phyloP scores from a whole-genome alignment of 2,329 filamentous ascomycete species.

The Orbilia ellipsospora region DNA sequence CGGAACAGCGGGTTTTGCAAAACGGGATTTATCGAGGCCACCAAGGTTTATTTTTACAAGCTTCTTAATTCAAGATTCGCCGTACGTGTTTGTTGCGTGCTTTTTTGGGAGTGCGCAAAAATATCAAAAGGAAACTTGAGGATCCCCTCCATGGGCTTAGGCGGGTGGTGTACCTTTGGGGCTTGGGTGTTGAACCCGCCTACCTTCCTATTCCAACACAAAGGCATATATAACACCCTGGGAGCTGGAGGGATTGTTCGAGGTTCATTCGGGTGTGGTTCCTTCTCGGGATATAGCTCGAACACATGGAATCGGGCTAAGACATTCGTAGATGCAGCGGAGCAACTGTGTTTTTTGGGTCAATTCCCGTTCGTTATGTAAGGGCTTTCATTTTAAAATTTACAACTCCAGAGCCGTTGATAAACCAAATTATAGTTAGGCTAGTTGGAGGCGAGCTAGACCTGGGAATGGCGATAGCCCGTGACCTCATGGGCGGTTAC shows the following conservation, averaged over 20 bases:
- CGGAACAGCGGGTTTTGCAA: slow-evolving; percentile 42
- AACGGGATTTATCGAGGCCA: slow-evolving; percentile 43
- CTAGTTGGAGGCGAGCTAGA: neutral
- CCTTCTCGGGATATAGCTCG: slow-evolving; percentile 51
- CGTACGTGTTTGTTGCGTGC: slow-evolving; percentile 50
- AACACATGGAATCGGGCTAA: slow-evolving; percentile 49
- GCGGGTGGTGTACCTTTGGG: slow-evolving; percentile 20
- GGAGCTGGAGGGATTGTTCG: slow-evolving; percentile 30
- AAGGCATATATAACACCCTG: slow-evolving; percentile 23
- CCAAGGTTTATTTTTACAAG: slow-evolving; percentile 44
- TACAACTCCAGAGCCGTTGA: neutral
- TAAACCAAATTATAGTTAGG: neutral
- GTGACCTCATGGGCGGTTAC: neutral
- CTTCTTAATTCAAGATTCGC: slow-evolving; percentile 55
- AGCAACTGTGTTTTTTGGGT: slow-evolving; percentile 37
- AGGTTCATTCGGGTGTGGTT: slow-evolving; percentile 49
- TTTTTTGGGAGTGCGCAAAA: slow-evolving; percentile 19
- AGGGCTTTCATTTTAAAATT: slow-evolving; percentile 1
- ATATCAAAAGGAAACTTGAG: neutral
- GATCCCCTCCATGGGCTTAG: slow-evolving; percentile 19
- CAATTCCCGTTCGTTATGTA: slow-evolving; percentile 24
- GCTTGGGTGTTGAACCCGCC: slow-evolving; percentile 14
- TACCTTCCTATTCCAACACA: slow-evolving; percentile 53
- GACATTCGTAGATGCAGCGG: slow-evolving; percentile 28
- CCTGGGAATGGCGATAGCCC: neutral